These are phyloP conservation scores for Citrus australasica DNA, from an alignment of 345 rosid genomes.

Conservation along the genomic window DNA sequence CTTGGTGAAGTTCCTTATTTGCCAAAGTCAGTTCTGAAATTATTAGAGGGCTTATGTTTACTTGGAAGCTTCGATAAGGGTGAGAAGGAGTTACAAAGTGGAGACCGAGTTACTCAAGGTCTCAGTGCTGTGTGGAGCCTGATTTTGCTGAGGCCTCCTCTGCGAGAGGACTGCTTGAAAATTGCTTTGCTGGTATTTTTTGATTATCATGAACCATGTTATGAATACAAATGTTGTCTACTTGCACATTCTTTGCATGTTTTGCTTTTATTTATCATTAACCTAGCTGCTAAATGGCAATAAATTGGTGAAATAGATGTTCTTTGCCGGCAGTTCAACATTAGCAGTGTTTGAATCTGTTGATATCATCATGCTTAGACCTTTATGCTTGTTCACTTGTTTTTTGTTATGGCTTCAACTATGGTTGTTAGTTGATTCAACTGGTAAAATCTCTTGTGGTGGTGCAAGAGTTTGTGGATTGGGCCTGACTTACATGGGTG, in stretches of 20 bases:
- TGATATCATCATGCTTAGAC: neutral
- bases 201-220: neutral
- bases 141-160: slow-evolving; percentile 80
- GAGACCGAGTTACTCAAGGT: slow-evolving; percentile 98
- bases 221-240: neutral
- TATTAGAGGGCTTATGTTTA: slow-evolving; percentile 78
- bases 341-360: neutral
- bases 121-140: slow-evolving; percentile 92
- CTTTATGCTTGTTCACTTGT: neutral
- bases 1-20: slow-evolving; percentile 91
- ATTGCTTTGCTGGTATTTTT: slow-evolving; percentile 86
- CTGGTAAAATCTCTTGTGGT: neutral
- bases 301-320: neutral
- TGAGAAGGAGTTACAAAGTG: slow-evolving; percentile 65
- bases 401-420: neutral
- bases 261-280: neutral
- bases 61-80: slow-evolving; percentile 57
- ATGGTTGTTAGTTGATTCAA: neutral
- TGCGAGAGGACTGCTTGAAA: slow-evolving; percentile 79
- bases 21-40: slow-evolving; percentile 74
- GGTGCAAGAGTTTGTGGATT: neutral
- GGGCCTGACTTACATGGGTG: neutral
- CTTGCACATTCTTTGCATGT: neutral
- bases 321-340: slow-evolving; percentile 1
- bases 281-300: neutral